Conservation (phyloP, 768 basidiomycete species). For the Mycena sanguinolenta region DNA sequence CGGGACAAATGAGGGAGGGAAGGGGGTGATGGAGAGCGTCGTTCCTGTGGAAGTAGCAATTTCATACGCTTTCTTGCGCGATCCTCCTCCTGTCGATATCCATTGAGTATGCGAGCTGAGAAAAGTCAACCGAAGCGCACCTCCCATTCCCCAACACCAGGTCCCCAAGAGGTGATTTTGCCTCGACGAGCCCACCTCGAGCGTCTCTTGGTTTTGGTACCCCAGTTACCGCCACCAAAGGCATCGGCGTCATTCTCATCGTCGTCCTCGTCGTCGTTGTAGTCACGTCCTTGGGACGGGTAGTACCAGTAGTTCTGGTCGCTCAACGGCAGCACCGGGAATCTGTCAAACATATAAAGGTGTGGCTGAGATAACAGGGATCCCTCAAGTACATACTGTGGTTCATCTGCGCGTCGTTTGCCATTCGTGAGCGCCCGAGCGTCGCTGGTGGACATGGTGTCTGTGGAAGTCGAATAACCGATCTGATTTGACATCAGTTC, state of each 20-base stretch:
- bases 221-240: slow-evolving; percentile 83
- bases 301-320: slow-evolving; percentile 89
- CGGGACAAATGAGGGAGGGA: slow-evolving; percentile 81
- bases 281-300: slow-evolving; percentile 80
- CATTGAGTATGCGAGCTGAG: slow-evolving; percentile 30
- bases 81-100: slow-evolving; percentile 74
- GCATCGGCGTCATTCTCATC: slow-evolving; percentile 45
- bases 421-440: slow-evolving; percentile 17
- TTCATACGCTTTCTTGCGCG: slow-evolving; percentile 86
- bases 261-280: slow-evolving; percentile 68
- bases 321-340: slow-evolving; percentile 64
- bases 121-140: slow-evolving; percentile 53
- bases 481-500: not conserved
- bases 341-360: slow-evolving; percentile 48
- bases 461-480: not conserved
- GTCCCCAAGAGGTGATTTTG: slow-evolving; percentile 88
- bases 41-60: slow-evolving; percentile 70
- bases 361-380: slow-evolving; percentile 9
- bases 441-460: slow-evolving; percentile 26
- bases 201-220: slow-evolving; percentile 80
- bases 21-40: slow-evolving; percentile 80
- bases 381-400: slow-evolving; percentile 7
- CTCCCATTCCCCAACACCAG: slow-evolving; percentile 89
- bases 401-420: slow-evolving; percentile 32
- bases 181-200: slow-evolving; percentile 87